phyloP scores from a whole-genome alignment of 306 rosid species.

The Elaeagnus macrophylla region DNA sequence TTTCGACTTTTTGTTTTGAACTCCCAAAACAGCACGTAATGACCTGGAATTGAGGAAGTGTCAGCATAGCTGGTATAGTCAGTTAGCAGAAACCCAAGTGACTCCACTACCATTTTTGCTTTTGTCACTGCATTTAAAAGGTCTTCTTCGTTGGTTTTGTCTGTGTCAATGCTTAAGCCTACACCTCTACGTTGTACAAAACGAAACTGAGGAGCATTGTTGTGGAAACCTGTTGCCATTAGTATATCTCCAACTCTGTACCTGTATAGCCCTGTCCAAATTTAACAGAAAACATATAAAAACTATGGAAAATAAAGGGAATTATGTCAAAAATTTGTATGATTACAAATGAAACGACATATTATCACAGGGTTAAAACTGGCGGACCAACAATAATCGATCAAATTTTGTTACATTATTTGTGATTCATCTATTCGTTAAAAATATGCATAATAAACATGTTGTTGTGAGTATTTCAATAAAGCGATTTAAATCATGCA shows the following conservation, averaged over 20 bases:
- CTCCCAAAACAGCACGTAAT: slow-evolving; percentile 87
- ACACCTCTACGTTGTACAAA: slow-evolving; percentile 60
- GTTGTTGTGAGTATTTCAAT: no score
- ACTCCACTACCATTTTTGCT: slow-evolving; percentile 34
- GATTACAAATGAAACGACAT: no score
- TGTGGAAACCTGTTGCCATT: slow-evolving; percentile 70
- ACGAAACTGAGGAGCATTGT: slow-evolving; percentile 71
- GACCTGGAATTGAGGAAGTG: slow-evolving; percentile 71
- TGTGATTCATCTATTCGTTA: no score
- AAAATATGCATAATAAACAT: no score
- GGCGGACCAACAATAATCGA: no score
- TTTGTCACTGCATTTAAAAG: slow-evolving; percentile 53
- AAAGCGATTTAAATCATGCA: no score
- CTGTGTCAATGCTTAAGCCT: slow-evolving; percentile 60
- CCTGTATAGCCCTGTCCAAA: no score
- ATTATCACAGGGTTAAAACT: no score
- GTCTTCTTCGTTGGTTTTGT: slow-evolving; percentile 72
- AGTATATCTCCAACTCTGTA: slow-evolving; percentile 76
- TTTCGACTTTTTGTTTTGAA: slow-evolving; percentile 26
- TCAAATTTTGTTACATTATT: no score
- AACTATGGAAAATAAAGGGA: no score
- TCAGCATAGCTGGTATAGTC: slow-evolving; percentile 82
- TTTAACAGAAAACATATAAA: no score
- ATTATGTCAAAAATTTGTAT: no score
- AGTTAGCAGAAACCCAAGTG: slow-evolving; percentile 54